Percentiles rank a stretch among this genome's conserved stretches.
Evolutionary conservation across 2,329 filamentous ascomycete genomes (phyloP).

Genomic region (Aspergillus proliferans): DNA sequence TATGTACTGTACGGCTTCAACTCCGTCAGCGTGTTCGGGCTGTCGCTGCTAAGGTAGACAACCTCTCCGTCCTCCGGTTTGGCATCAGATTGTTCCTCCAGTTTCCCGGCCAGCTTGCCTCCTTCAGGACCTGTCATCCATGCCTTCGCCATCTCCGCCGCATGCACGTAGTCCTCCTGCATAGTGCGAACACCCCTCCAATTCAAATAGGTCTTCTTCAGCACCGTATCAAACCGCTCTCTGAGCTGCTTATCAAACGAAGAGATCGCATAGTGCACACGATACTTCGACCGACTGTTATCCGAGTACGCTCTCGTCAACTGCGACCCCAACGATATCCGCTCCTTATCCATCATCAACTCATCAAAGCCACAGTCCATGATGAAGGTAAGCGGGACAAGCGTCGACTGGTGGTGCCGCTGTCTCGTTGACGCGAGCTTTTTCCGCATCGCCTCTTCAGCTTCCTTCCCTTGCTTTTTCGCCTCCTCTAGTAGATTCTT

Average conservation of each 20-base stretch:
- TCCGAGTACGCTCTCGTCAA: conserved; percentile 85
- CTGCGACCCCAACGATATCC: conserved; percentile 74
- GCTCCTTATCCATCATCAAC: conserved; percentile 80
- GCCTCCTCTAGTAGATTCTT: conserved; percentile 34
- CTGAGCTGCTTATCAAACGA: conserved; percentile 70
- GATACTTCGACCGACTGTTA: conserved; percentile 63
- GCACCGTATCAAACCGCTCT: conserved; percentile 69
- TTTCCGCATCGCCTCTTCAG: conserved; percentile 21
- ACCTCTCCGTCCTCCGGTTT: conserved; percentile 51
- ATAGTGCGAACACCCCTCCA: conserved; percentile 77
- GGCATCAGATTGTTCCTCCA: conserved; percentile 40
- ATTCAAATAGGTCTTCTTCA: conserved; percentile 63
- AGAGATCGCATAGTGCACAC: conserved; percentile 67
- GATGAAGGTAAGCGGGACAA: conserved; percentile 71
- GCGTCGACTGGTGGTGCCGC: conserved; percentile 36
- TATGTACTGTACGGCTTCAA: conserved; percentile 86
- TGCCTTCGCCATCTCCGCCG: conserved; percentile 58
- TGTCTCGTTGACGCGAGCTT: conserved; percentile 17
- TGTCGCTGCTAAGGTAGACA: conserved; percentile 88
- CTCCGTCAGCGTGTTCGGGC: conserved; percentile 72
- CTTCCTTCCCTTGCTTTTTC: conserved; percentile 19
- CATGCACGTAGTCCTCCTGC: conserved; percentile 66
- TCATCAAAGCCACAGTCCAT: conserved; percentile 90
- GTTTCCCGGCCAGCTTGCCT: conserved; percentile 55
- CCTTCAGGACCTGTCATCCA: conserved; percentile 57